Evolutionary conservation across 371 early-diverging fungal genomes (phyloP).

Genomic region (Coemansia sp.): DNA sequence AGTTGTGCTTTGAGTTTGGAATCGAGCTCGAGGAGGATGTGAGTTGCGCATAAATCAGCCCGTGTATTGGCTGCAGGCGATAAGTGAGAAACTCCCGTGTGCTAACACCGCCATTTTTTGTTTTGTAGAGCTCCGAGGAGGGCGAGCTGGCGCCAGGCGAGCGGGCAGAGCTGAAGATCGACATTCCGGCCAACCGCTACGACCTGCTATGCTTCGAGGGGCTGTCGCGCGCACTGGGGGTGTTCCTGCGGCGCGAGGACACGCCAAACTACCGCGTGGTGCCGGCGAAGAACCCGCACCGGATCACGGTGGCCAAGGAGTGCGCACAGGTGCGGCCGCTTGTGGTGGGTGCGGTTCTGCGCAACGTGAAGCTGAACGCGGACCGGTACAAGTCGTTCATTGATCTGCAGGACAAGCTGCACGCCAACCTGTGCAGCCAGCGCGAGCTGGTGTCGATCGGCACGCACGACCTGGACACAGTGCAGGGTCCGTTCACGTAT

Average conservation of each 20-base stretch:
- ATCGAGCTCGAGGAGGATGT: constrained; percentile 98
- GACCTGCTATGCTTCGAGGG: constrained; percentile 97
- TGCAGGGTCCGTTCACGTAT: constrained; percentile 95
- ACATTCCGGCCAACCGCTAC: constrained; percentile 99
- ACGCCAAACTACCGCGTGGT: constrained; percentile 39
- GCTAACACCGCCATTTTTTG: not conserved
- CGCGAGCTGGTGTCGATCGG: constrained; percentile 98
- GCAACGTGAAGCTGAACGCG: constrained; percentile 83
- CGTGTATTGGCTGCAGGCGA: too few species aligned
- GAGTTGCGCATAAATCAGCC: constrained; percentile 20
- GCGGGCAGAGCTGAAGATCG: constrained; percentile 91
- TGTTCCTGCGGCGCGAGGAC: constrained; percentile 59
- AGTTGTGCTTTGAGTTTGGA: constrained; percentile 99
- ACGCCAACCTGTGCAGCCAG: constrained; percentile 95
- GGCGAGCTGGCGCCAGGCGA: constrained; percentile 66
- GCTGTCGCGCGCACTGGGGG: constrained; percentile 81
- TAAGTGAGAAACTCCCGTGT: not conserved
- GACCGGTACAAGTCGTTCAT: constrained; percentile 94
- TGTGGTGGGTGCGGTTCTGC: constrained; percentile 94
- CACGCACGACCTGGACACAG: constrained; percentile 98
- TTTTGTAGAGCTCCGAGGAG: constrained; percentile 74
- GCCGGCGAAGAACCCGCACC: constrained; percentile 22
- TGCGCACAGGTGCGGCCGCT: constrained; percentile 82
- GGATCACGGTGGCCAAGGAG: constrained; percentile 51
- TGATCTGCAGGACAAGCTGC: constrained; percentile 99